Percentiles rank a stretch among this genome's conserved stretches.
Evolutionary conservation across 192 early-diverging fungal genomes (phyloP).

Genomic region (Lobosporangium transversale): DNA sequence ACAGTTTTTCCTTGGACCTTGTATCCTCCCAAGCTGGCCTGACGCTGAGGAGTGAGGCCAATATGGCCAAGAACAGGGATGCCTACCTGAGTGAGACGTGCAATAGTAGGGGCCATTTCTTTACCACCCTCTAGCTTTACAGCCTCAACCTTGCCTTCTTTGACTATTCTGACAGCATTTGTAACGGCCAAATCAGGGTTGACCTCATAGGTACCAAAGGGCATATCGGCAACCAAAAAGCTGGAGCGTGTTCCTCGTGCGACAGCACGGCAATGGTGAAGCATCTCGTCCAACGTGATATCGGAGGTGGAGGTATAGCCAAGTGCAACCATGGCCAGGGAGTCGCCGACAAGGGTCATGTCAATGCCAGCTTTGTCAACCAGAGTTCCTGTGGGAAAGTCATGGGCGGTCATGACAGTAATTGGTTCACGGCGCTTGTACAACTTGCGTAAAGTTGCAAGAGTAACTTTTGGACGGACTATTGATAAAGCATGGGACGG

Average conservation of each 20-base stretch:
- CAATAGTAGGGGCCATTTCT: constrained; percentile 82
- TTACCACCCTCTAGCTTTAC: constrained; percentile 97
- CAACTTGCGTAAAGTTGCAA: constrained; percentile 81
- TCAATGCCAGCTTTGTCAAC: constrained; percentile 89
- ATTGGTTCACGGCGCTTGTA: constrained; percentile 81
- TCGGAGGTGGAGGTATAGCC: constrained; percentile 88
- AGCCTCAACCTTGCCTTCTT: constrained; percentile 92
- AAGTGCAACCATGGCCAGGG: constrained; percentile 95
- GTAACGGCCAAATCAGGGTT: constrained; percentile 78
- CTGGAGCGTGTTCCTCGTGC: constrained; percentile 78
- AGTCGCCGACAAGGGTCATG: constrained; percentile 93
- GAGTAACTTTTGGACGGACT: constrained; percentile 83
- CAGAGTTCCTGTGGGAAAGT: constrained; percentile 91
- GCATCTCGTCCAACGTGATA: constrained; percentile 95
- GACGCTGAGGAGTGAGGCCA: constrained; percentile 95
- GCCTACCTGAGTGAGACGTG: constrained; percentile 83
- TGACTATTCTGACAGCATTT: constrained; percentile 82
- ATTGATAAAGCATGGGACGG: neutral
- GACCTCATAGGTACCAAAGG: constrained; percentile 92
- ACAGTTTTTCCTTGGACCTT: constrained; percentile 92
- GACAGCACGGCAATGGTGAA: constrained; percentile 93
- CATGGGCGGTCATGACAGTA: constrained; percentile 95
- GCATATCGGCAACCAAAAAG: constrained; percentile 91
- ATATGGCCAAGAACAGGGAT: constrained; percentile 96
- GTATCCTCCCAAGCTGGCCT: constrained; percentile 88